Conservation (phyloP, 2,329 filamentous ascomycete species). For the Westerdykella sp. region DNA sequence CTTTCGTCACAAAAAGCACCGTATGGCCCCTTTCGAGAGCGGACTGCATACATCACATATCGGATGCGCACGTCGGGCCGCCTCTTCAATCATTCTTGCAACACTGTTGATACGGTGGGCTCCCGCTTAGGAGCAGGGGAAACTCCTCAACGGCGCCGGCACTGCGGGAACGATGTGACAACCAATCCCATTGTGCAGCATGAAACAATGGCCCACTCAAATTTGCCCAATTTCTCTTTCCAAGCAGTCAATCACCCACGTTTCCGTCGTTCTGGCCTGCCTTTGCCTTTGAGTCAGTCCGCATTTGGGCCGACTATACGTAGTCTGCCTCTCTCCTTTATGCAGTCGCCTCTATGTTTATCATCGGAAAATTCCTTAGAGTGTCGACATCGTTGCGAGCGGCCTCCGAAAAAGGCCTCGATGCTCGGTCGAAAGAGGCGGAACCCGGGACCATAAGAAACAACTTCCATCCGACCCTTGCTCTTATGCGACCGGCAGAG, state of each 20-base stretch:
- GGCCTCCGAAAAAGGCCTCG: too few relatives aligned
- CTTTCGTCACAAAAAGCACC: conserved; percentile 8
- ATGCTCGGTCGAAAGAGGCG: too few relatives aligned
- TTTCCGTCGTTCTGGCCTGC: not conserved
- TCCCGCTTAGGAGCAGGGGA: not conserved
- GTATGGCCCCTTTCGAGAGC: conserved; percentile 5
- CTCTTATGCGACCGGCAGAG: too few relatives aligned
- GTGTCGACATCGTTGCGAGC: too few relatives aligned
- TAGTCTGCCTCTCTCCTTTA: too few relatives aligned
- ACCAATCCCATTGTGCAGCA: conserved; percentile 7
- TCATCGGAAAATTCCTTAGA: too few relatives aligned
- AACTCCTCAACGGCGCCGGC: conserved; percentile 3
- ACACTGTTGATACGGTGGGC: conserved; percentile 3
- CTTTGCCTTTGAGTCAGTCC: too few relatives aligned
- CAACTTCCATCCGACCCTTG: too few relatives aligned
- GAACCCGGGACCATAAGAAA: too few relatives aligned
- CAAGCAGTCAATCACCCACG: not conserved
- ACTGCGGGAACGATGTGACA: conserved; percentile 12
- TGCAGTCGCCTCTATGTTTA: too few relatives aligned
- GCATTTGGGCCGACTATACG: too few relatives aligned
- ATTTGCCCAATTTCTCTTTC: not conserved
- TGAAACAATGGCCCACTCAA: conserved; percentile 15
- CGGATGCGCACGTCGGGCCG: conserved; percentile 10
- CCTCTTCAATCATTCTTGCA: conserved; percentile 3
- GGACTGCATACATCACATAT: conserved; percentile 16